Base-by-base conservation (phyloP, 1,284 basidiomycete species). In the Anthracocystis panici-leucophaei region DNA sequence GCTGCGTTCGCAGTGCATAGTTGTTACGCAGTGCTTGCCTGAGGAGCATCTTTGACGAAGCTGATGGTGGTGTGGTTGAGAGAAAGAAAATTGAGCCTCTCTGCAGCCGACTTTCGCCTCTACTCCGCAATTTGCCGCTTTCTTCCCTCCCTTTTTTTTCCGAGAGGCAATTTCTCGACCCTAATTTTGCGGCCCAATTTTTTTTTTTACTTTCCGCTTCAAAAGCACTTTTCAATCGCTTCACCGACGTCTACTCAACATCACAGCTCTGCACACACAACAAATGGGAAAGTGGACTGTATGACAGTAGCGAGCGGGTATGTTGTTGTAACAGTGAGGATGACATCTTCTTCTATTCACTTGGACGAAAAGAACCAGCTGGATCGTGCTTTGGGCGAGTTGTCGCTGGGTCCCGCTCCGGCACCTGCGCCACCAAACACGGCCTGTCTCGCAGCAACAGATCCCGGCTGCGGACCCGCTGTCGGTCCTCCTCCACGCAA, bases 401-500 rank as follows among this genome's bases (percentile, higher is more conserved):
- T 78, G 58, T 65, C 72, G 44, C 58, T 52, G n/a, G 53, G 51
- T 1, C 65, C 61, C 12, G 61, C 53, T 14, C 41, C 53, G 41
- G 6, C 53, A 12, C 42, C 31, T 38, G 35, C 35, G 14, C 62
- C 54, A 12, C 57, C 55, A 45, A 73, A 62, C 23, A 58, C 59
- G 14, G 64, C 77, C 33, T 66, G 74, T 29, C 62, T 51, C n/a
- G 72, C 66, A 2, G 76, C 73, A 5, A 66, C 65, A 12, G 74
- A 66, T 8, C 69, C 67, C 1, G 77, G 66, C 61, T 73, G 73
- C 14, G 73, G 66, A 0, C 73, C 77, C 18, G 67, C 69, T 2
- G 77, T 78, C 12, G 69, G 78, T 42, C 85, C 85, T 10, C 94
- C 95, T 20, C 95, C 95, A 76, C 96, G 90, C 69, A 99, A 87